Percentiles rank a stretch among this genome's conserved stretches.
Conservation (phyloP, 345 rosid genomes). For the Citrus medica region DNA sequence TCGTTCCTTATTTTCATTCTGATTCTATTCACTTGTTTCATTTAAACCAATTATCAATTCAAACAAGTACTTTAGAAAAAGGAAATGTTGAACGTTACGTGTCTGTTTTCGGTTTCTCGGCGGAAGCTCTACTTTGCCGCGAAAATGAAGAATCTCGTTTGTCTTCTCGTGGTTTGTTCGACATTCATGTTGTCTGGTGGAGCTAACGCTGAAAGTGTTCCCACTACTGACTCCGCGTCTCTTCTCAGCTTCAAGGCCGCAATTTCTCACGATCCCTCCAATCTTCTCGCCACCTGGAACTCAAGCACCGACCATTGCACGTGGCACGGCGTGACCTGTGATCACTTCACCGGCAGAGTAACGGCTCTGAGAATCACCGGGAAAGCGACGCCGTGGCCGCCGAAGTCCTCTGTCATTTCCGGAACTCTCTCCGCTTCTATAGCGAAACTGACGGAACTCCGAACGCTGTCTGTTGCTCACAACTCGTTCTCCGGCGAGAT, state of each 20-base stretch:
- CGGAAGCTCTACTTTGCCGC: background rate
- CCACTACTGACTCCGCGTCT: conserved; percentile 23
- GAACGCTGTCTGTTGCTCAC: conserved; percentile 35
- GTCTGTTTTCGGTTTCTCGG: conserved; percentile 2
- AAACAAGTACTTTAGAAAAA: background rate
- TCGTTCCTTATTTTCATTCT: background rate
- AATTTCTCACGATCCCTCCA: conserved; percentile 33
- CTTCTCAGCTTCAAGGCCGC: conserved; percentile 50
- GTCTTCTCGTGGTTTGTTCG: conserved; percentile 2
- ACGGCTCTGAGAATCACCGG: conserved; percentile 27
- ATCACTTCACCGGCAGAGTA: conserved; percentile 30
- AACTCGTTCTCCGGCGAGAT: conserved; percentile 47
- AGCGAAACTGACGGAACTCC: conserved; percentile 32
- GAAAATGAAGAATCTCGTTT: conserved; percentile 3
- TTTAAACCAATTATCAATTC: background rate
- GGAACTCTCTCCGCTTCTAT: conserved; percentile 38
- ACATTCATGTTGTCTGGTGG: background rate
- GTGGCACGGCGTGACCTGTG: conserved; percentile 55
- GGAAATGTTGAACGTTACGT: background rate
- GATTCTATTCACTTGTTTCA: no score
- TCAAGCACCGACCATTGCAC: conserved; percentile 27
- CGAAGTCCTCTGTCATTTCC: background rate
- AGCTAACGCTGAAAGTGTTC: background rate
- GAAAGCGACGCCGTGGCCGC: background rate
- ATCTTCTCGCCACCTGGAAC: conserved; percentile 46